Evolutionary conservation across 2,329 filamentous ascomycete genomes (phyloP), one percentile per base, ranked within the genome.

Genomic region (Delphinella strobiligena): DNA sequence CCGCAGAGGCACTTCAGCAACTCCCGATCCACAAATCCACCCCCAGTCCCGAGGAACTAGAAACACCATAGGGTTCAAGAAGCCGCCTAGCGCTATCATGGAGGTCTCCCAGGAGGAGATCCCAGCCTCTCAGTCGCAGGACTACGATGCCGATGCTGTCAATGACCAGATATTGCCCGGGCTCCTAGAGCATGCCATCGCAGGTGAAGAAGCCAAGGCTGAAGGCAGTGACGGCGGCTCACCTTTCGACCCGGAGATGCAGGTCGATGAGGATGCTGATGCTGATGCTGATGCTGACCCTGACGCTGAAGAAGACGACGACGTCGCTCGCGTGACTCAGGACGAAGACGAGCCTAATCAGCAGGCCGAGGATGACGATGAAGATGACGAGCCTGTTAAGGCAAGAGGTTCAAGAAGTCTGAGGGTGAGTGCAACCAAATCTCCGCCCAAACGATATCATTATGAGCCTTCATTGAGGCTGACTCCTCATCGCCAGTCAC

Each of bases 31-130:
- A 11, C 46, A 38, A n/a, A 17, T 40, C 16, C 22, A 36, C n/a
- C 54, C 56, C 19, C 52, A 59, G n/a, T 59, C 54, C 17, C 60
- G 64, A 44, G 54, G 61, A 17, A 61, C 54, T 15, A 55, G 58
- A 49, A 67, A 67, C 15, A 61, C 61, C 35, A 72, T 71, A 48
- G 66, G 64, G 10, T 54, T 67, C 4, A 71, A 67, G 51, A 66
- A 60, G 50, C 57, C 61, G 14, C 61, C 62, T 15, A 69, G 65
- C 48, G 61, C 62, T 27, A 68, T 71, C 45, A 63, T 69, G 52
- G 71, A 75, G 48, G 70, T 67, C 36, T 71, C 69, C 3, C 63
- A 73, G 43, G 69, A 74, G 60, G 39, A 41, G 16, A 41, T 41
- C 4, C 34, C 39, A 11, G 39, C 39, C 34, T 53, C 55, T n/a